Percentiles rank a stretch among this genome's conserved stretches.
Conservation (phyloP, 495 filamentous ascomycete genomes). For the Talaromyces wortmannii region DNA sequence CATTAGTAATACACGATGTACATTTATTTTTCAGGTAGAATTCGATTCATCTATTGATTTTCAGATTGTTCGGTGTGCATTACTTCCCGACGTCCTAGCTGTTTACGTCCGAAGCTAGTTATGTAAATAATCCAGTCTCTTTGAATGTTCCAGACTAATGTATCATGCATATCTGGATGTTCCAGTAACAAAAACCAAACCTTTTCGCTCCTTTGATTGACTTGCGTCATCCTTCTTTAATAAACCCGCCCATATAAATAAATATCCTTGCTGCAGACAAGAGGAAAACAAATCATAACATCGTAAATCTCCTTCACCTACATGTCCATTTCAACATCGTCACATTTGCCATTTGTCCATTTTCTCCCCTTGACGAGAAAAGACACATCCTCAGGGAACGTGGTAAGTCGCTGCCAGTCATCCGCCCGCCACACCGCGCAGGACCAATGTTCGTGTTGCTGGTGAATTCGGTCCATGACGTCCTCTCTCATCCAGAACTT, state of each 20-base stretch:
- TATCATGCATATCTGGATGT: too few relatives aligned
- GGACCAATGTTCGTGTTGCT: neutral
- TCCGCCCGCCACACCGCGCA: neutral
- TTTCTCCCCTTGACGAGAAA: neutral
- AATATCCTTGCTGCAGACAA: neutral
- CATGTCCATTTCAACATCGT: too few relatives aligned
- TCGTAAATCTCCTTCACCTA: neutral
- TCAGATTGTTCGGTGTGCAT: too few relatives aligned
- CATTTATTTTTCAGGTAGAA: too few relatives aligned
- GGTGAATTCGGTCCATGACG: neutral
- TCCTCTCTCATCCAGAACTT: conserved; percentile 6
- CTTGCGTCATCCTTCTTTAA: neutral
- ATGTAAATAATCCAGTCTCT: too few relatives aligned
- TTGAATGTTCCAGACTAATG: too few relatives aligned
- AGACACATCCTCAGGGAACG: neutral
- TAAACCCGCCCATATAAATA: neutral
- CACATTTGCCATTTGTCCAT: neutral
- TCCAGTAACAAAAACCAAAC: too few relatives aligned
- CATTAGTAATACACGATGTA: too few relatives aligned
- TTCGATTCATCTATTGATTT: too few relatives aligned
- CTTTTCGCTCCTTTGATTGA: neutral
- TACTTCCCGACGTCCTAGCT: too few relatives aligned
- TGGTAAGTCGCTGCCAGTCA: neutral
- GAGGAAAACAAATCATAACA: neutral
- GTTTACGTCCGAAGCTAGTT: too few relatives aligned